A percentile compares a stretch with the other conserved stretches of the same genome.
These are phyloP conservation scores for Spergularia marina DNA, from an alignment of 148 eudicot species.

Conservation along the genomic window DNA sequence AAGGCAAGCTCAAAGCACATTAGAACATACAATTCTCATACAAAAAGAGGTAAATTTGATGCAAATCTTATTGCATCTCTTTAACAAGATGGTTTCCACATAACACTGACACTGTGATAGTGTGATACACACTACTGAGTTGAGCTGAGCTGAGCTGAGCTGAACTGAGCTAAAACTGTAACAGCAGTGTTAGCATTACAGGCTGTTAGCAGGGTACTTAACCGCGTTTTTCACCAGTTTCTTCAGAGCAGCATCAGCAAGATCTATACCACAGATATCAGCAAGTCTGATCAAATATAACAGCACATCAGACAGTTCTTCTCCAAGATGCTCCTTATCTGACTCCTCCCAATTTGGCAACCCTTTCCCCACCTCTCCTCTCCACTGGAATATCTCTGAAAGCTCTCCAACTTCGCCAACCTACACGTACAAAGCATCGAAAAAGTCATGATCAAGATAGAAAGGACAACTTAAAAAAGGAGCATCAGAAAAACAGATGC, in stretches of 20 bases:
- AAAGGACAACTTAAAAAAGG: background rate
- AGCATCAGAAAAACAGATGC: conserved; percentile 12
- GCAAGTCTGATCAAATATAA: conserved; percentile 58
- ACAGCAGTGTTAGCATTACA: conserved; percentile 1
- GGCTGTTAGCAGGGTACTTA: conserved; percentile 46
- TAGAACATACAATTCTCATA: background rate
- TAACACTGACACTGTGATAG: background rate
- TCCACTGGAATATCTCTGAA: conserved; percentile 77
- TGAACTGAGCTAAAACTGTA: background rate
- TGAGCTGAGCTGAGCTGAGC: background rate
- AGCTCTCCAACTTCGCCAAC: conserved; percentile 71
- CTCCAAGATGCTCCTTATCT: conserved; percentile 66
- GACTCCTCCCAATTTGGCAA: conserved; percentile 65
- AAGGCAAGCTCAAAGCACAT: background rate
- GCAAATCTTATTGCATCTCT: background rate
- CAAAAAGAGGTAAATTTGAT: background rate
- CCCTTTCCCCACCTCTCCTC: conserved; percentile 68
- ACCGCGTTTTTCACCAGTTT: conserved; percentile 55
- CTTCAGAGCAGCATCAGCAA: conserved; percentile 55
- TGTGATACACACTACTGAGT: background rate
- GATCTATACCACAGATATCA: conserved; percentile 69
- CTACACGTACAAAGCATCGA: conserved; percentile 26
- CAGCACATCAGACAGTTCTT: conserved; percentile 71
- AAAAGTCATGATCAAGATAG: background rate
- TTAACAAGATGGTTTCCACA: background rate